Evolutionary conservation across 306 rosid genomes (phyloP).

Genomic region (Casuarina cunninghamiana): DNA sequence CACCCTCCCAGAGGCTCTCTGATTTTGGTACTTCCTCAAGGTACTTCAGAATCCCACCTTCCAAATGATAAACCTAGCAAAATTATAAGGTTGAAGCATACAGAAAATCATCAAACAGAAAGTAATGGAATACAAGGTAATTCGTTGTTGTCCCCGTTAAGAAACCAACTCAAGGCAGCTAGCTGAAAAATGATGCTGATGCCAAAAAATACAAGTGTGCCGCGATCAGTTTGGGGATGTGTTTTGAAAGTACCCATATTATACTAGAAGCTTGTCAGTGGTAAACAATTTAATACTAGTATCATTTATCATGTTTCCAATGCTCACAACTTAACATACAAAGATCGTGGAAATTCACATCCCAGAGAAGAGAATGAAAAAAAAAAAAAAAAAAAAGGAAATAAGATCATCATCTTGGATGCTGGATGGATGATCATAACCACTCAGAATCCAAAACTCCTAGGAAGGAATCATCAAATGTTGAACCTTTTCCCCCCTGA

Average conservation of each 20-base stretch:
- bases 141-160: not conserved
- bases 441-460: not conserved
- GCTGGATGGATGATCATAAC: not conserved
- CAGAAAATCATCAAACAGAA: constrained; percentile 9
- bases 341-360: not conserved
- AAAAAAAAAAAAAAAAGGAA: not conserved
- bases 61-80: constrained; percentile 80
- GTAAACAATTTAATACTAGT: not conserved
- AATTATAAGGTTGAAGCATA: not conserved
- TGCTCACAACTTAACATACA: not conserved
- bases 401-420: not conserved
- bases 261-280: not conserved
- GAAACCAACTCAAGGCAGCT: not conserved
- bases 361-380: not conserved
- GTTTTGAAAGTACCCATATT: not conserved
- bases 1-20: constrained; percentile 94
- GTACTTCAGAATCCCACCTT: constrained; percentile 96
- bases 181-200: not conserved
- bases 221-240: not conserved
- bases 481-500: not conserved
- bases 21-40: constrained; percentile 77
- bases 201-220: not conserved
- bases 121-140: not conserved
- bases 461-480: not conserved
- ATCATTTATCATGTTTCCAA: not conserved